A percentile compares a stretch with the other conserved stretches of the same genome.
phyloP scores from a whole-genome alignment of 1,139 yeast species.

The Candida neerlandica region DNA sequence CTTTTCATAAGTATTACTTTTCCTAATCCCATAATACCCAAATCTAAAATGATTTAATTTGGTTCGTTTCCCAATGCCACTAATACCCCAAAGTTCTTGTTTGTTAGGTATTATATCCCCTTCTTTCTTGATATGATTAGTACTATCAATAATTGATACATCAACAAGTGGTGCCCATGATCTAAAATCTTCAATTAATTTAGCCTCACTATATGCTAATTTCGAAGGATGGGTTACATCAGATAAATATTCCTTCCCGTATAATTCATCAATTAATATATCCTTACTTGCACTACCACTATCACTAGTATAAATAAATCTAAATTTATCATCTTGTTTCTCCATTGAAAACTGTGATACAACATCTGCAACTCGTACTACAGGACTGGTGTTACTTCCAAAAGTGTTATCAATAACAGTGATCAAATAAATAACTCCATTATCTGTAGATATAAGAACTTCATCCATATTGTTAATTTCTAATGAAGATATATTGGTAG shows the following conservation, averaged over 20 bases:
- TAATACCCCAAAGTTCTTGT: slow-evolving; percentile 51
- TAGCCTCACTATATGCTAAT: slow-evolving; percentile 15
- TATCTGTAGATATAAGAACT: slow-evolving; percentile 42
- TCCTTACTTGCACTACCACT: slow-evolving; percentile 35
- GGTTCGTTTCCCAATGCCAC: slow-evolving; percentile 44
- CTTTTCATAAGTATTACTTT: slow-evolving; percentile 29
- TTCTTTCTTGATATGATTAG: slow-evolving; percentile 15
- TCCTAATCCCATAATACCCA: slow-evolving; percentile 39
- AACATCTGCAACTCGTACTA: slow-evolving; percentile 32
- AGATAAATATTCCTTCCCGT: slow-evolving; percentile 17
- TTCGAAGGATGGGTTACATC: slow-evolving; percentile 15
- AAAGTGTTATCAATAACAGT: slow-evolving; percentile 18
- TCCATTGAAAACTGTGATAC: slow-evolving; percentile 39
- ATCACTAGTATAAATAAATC: slow-evolving; percentile 35
- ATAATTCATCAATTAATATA: slow-evolving; percentile 22
- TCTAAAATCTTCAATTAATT: slow-evolving; percentile 29
- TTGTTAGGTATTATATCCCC: slow-evolving; percentile 21
- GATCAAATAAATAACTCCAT: slow-evolving; percentile 42
- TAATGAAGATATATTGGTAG: slow-evolving; percentile 17
- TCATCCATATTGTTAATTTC: slow-evolving; percentile 29
- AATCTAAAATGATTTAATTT: slow-evolving; percentile 40
- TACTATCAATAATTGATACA: slow-evolving; percentile 36
- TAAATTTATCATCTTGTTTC: slow-evolving; percentile 19
- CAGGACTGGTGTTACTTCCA: slow-evolving; percentile 19
- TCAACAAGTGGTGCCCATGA: slow-evolving; percentile 57